Evolutionary conservation across 805 yeast species (phyloP), one percentile per base, ranked within the genome.

Genomic region (Kazachstania viticola): DNA sequence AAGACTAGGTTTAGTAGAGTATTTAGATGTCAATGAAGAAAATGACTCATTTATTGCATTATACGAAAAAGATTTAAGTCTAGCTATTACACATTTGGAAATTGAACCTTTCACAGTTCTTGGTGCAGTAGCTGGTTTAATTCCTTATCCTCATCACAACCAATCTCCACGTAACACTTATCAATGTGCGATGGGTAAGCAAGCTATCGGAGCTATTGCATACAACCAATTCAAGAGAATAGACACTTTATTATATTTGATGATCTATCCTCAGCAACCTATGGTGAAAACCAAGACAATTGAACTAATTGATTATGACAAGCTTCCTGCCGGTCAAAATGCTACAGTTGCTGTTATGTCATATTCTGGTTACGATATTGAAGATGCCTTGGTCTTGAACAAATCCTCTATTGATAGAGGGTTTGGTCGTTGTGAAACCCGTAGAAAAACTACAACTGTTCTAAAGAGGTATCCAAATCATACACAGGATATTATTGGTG

Each of bases 141-240:
- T 91, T 69, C 99, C 99, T 13, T 91, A 88, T 79, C 99, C 99
- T 11, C 97, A 91, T 63, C 99, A 91, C 61, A 91, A 91, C 60
- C 98, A 91, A 67, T 87, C 96, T 34, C 98, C 98, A 39, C 88
- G 98, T 75, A 91, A 91, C 55, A 91, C 98, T 2, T 91, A 91
- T 62, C 98, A 91, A 67, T 87, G 95, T 58, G 98, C 98, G 46
- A 91, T 91, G 98, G 98, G 98, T 74, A 91, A 91, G 61, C 98
- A 91, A 64, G 98, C 98, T n/a, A 88, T 91, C 58, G 98, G 98
- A 45, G 97, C 97, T 2, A 91, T 91, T 60, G 95, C 94, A 9
- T 91, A 91, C 56, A 91, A 91, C 58, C 98, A 91, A 61, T 82
- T 91, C 62, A 73, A 84, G 53, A 77, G 98, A 58, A 88, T 91